phyloP scores from a whole-genome alignment of 371 early-diverging fungal species.

The Mortierella sp. region DNA sequence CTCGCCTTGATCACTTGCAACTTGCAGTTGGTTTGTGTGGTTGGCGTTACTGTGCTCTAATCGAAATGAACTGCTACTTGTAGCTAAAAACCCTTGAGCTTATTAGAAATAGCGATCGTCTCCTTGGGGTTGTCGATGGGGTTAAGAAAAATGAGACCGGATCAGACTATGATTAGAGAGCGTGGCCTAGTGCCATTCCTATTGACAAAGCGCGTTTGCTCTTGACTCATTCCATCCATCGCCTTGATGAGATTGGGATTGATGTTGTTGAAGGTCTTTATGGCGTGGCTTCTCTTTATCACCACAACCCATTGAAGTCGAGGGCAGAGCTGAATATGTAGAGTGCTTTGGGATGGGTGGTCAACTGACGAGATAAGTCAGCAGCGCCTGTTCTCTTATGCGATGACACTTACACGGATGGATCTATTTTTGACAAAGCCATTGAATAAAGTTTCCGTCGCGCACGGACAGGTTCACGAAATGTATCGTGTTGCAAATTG shows the following conservation, averaged over 20 bases:
- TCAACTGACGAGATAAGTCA: background rate
- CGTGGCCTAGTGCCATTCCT: background rate
- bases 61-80: background rate
- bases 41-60: background rate
- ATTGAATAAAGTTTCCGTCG: background rate
- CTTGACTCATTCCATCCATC: background rate
- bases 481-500: background rate
- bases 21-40: background rate
- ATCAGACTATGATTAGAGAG: slow-evolving; percentile 4
- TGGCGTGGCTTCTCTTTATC: background rate
- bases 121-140: background rate
- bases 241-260: background rate
- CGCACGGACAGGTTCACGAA: slow-evolving; percentile 4
- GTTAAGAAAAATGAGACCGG: background rate
- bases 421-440: slow-evolving; percentile 12
- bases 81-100: background rate
- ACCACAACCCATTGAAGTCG: background rate
- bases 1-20: no score
- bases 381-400: background rate
- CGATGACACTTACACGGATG: slow-evolving; percentile 8
- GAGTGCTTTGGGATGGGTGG: background rate
- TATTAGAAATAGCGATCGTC: background rate
- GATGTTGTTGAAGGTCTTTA: background rate
- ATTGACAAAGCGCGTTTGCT: background rate
- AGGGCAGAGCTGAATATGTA: background rate